Evolutionary conservation across 805 yeast species (phyloP), one percentile per base, ranked within the genome.

Genomic region (Wickerhamomyces canadensis): DNA sequence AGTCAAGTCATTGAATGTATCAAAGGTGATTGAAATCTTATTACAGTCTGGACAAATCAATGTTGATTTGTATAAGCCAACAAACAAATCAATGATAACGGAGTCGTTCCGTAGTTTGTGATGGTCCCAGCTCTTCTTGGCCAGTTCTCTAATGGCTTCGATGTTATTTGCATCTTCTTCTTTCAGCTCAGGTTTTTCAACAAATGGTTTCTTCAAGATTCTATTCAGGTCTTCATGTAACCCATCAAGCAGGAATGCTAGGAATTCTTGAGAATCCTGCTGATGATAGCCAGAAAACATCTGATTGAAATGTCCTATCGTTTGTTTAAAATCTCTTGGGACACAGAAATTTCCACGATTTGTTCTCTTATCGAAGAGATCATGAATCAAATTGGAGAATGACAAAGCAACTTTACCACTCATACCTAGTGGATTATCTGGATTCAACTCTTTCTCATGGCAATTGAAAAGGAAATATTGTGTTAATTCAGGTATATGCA

Each of bases 201-300:
- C 76, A 46, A 80, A 81, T 1, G 98, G 98, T 55, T 93, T 93
- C 26, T 83, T 64, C 8, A 74, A 55, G 21, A 91, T 80, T 38
- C 96, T 68, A 54, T 93, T 93, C 45, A 91, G 67, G 60, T 91
- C 98, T 58, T 91, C 97, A 55, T 91, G 97, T 26, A 91, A 64
- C 2, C 93, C 88, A 60, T 91, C 96, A 19, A 91, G 65, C 23
- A 91, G 59, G 68, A 84, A 91, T 22, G 94, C 89, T 35, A 88
- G 70, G 53, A 91, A 83, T 55, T 91, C 98, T 56, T 89, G 96
- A 2, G 96, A 84, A 55, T 91, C 98, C 53, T 91, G 97, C 57
- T 91, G 97, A 41, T 76, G 78, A 48, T 79, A 81, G 3, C 86
- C 94, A 0, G 80, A 74, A 63, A 88, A 91, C 69, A 82, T 73